These are phyloP conservation scores for Endogone sp. DNA, from an alignment of 192 early-diverging fungal genomes.

Conservation along the genomic window DNA sequence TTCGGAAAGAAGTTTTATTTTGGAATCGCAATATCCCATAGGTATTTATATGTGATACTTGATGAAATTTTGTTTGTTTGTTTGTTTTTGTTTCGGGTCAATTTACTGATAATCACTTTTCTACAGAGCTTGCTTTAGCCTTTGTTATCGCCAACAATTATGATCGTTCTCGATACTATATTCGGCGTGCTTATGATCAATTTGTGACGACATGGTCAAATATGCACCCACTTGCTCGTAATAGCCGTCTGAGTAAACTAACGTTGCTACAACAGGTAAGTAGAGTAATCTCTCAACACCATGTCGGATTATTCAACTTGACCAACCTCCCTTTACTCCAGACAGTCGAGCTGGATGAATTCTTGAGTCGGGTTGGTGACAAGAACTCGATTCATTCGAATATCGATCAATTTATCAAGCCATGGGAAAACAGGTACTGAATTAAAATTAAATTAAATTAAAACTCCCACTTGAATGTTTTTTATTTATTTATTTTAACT, in stretches of 20 bases:
- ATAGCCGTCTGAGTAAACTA: slow-evolving; percentile 35
- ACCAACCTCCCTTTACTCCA: no score
- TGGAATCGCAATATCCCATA: slow-evolving; percentile 12
- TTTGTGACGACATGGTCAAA: slow-evolving; percentile 41
- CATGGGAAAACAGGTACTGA: neutral
- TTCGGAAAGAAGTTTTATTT: neutral
- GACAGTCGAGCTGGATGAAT: slow-evolving; percentile 56
- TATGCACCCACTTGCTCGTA: slow-evolving; percentile 43
- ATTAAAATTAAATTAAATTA: slow-evolving; percentile 8
- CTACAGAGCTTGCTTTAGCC: slow-evolving; percentile 38
- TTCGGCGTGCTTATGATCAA: slow-evolving; percentile 38
- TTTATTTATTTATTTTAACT: neutral
- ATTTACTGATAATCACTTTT: neutral
- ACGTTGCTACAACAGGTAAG: slow-evolving; percentile 37
- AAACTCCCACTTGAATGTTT: no score
- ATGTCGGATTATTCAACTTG: no score
- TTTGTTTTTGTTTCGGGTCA: neutral
- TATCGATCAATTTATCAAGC: neutral
- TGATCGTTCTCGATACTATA: slow-evolving; percentile 38
- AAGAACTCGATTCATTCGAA: neutral
- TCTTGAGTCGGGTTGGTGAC: slow-evolving; percentile 19
- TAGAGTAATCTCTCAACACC: neutral
- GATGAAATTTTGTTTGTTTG: neutral
- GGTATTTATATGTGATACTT: slow-evolving; percentile 14
- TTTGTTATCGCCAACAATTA: slow-evolving; percentile 33